Evolutionary conservation across 352 stramenopile species (phyloP).

Genomic region (Globisporangium paddicum): DNA sequence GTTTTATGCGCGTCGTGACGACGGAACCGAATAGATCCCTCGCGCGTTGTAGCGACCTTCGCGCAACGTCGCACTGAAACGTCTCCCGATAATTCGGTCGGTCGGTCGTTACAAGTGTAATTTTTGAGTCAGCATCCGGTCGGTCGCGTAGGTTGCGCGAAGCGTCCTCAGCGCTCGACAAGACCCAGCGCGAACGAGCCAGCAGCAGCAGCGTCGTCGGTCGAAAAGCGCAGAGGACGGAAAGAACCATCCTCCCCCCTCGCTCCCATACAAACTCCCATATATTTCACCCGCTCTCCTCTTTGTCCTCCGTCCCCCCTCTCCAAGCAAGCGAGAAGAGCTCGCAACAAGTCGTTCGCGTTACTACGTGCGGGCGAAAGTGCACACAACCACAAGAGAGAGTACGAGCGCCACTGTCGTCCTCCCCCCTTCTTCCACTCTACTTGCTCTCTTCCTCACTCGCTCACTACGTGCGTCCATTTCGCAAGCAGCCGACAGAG

Average conservation of each 20-base stretch:
- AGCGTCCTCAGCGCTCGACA: slow-evolving; percentile 2
- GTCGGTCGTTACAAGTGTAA: slow-evolving; percentile 8
- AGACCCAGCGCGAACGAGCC: not conserved
- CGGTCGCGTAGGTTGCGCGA: slow-evolving; percentile 24
- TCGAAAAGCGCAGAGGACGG: slow-evolving; percentile 7
- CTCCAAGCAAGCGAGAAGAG: no score
- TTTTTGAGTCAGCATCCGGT: not conserved
- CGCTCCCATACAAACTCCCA: not conserved
- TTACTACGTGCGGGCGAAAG: slow-evolving; percentile 12
- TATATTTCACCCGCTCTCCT: slow-evolving; percentile 1
- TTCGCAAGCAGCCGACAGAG: slow-evolving; percentile 5
- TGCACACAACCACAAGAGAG: not conserved
- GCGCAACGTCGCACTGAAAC: slow-evolving; percentile 14
- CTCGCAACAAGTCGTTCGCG: not conserved
- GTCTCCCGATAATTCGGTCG: not conserved
- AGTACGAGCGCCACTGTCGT: slow-evolving; percentile 1
- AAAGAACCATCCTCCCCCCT: not conserved
- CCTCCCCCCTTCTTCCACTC: no score
- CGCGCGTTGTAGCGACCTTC: slow-evolving; percentile 14
- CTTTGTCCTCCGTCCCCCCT: not conserved
- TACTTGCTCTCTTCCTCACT: slow-evolving; percentile 14
- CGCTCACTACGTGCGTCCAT: not conserved
- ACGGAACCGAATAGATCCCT: slow-evolving; percentile 13
- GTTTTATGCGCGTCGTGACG: slow-evolving; percentile 4
- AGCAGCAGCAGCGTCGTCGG: slow-evolving; percentile 9